These are phyloP conservation scores for Populus euphratica DNA, from an alignment of 345 rosid genomes.

Conservation along the genomic window DNA sequence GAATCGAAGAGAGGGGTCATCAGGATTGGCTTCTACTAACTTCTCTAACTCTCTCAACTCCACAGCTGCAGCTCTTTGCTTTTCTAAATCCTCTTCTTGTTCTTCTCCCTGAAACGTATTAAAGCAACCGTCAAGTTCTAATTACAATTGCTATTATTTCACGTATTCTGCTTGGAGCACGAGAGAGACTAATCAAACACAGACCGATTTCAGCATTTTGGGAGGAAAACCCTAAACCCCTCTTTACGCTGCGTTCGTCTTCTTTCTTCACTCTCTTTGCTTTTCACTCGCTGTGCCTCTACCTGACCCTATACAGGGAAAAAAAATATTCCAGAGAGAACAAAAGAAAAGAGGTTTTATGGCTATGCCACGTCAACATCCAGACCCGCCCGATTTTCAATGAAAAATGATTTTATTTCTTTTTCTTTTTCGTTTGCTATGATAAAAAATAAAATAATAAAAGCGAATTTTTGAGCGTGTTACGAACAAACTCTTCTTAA, in stretches of 20 bases:
- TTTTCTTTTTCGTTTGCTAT: too few relatives aligned
- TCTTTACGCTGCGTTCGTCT: background rate
- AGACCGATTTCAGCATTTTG: background rate
- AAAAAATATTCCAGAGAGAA: too few relatives aligned
- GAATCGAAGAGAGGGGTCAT: constrained; percentile 59
- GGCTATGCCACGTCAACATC: background rate
- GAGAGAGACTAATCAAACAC: background rate
- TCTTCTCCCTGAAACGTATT: background rate
- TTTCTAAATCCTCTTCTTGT: constrained; percentile 19
- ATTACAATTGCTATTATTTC: background rate
- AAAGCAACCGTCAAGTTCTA: background rate
- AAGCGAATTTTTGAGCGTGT: too few relatives aligned
- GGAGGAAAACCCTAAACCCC: background rate
- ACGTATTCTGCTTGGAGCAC: background rate
- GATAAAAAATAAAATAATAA: too few relatives aligned
- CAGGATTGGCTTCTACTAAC: constrained; percentile 58
- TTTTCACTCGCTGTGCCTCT: background rate
- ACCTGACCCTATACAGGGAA: too few relatives aligned
- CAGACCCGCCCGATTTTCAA: background rate
- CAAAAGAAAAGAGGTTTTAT: background rate
- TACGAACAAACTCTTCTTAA: too few relatives aligned
- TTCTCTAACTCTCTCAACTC: constrained; percentile 42
- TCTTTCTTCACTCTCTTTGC: background rate
- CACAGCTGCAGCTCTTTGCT: constrained; percentile 14
- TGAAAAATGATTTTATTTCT: background rate